These are phyloP conservation scores for Aspergillus mulundensis DNA, from an alignment of 495 filamentous ascomycete species.

Conservation along the genomic window DNA sequence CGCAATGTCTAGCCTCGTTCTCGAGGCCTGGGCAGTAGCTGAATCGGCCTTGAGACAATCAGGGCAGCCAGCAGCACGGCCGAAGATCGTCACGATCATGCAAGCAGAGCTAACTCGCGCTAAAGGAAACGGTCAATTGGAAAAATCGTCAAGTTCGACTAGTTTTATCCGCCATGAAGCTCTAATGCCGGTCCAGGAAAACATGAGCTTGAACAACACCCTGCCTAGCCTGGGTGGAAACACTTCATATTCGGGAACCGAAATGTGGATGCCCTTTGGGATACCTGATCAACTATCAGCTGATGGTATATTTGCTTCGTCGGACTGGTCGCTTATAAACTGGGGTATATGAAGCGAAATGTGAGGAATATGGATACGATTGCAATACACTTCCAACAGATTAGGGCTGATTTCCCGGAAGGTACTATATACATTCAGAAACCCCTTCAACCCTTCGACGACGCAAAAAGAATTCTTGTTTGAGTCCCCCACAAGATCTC, in stretches of 20 bases:
- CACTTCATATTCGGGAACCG: not conserved
- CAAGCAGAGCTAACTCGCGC: not conserved
- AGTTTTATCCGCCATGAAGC: not conserved
- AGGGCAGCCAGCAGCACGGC: slow-evolving; percentile 22
- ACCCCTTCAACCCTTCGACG: too few species aligned
- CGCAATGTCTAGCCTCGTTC: slow-evolving; percentile 40
- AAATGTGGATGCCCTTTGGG: not conserved
- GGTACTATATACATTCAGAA: too few species aligned
- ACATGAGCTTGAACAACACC: not conserved
- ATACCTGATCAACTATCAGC: not conserved
- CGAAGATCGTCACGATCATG: slow-evolving; percentile 34
- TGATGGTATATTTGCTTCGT: not conserved
- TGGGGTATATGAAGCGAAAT: not conserved
- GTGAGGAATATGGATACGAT: too few species aligned
- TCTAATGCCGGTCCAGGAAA: not conserved
- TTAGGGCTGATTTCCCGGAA: too few species aligned
- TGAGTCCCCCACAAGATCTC: too few species aligned
- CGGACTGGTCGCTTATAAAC: not conserved
- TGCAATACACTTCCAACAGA: too few species aligned
- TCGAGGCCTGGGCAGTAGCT: slow-evolving; percentile 43
- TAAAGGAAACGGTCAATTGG: not conserved
- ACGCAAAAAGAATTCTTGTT: too few species aligned
- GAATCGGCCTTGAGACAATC: slow-evolving; percentile 19
- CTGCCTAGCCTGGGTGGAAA: not conserved
- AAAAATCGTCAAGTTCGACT: not conserved